Conservation (phyloP, 441 rosid genomes). For the Adansonia gregorii region DNA sequence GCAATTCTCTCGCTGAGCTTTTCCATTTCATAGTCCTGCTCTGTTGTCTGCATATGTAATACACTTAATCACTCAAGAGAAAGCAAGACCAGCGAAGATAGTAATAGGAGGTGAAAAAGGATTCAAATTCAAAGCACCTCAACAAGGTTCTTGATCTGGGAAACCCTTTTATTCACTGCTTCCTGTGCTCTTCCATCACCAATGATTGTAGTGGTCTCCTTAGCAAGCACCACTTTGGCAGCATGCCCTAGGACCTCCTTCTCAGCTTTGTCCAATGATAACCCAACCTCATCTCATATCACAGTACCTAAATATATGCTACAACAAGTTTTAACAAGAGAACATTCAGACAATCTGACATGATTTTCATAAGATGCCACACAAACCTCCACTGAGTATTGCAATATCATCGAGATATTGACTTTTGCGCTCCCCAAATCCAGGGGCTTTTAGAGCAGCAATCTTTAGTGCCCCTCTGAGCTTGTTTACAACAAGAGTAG, state of each 20-base stretch:
- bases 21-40: conserved; percentile 89
- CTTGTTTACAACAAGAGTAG: conserved; percentile 96
- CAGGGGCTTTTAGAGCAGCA: conserved; percentile 98
- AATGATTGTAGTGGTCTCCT: conserved; percentile 78
- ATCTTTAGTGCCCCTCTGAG: conserved; percentile 92
- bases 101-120: not conserved
- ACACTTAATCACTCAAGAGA: not conserved
- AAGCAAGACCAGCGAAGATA: not conserved
- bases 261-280: conserved; percentile 80
- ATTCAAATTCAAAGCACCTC: conserved; percentile 27
- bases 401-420: conserved; percentile 98
- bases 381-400: conserved; percentile 80
- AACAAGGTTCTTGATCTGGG: conserved; percentile 37
- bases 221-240: conserved; percentile 83
- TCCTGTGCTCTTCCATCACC: conserved; percentile 52
- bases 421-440: conserved; percentile 95
- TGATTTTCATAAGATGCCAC: not conserved
- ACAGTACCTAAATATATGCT: conserved; percentile 62
- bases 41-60: conserved; percentile 39
- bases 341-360: not conserved
- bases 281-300: conserved; percentile 84
- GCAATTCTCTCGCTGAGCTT: conserved; percentile 68
- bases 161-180: conserved; percentile 36
- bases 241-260: conserved; percentile 84
- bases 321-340: not conserved